phyloP scores from a whole-genome alignment of 768 basidiomycete genomes.

The Russula virescens region DNA sequence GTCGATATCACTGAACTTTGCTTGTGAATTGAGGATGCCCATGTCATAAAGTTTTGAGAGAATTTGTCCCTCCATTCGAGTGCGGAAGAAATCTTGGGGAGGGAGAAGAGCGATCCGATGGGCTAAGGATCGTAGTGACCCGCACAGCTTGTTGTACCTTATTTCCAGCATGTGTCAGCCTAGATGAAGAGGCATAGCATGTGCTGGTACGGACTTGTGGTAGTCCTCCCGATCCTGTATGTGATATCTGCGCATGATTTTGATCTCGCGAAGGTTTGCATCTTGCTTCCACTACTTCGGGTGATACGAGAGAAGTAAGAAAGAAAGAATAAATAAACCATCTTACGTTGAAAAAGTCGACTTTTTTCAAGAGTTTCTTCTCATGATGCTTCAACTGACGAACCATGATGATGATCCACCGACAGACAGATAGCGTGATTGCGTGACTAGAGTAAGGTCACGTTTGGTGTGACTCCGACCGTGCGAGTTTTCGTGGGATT shows the following conservation, averaged over 20 bases:
- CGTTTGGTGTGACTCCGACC: conserved; percentile 24
- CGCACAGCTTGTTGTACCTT: conserved; percentile 93
- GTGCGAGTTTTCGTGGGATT: conserved; percentile 25
- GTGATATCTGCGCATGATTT: conserved; percentile 93
- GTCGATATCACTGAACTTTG: conserved; percentile 91
- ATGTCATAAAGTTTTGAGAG: conserved; percentile 96
- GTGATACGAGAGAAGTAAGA: background rate
- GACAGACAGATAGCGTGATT: background rate
- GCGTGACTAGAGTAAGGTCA: conserved; percentile 11
- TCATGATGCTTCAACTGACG: conserved; percentile 95
- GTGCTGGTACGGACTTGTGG: conserved; percentile 55
- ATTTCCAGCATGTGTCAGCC: background rate
- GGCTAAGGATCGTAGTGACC: conserved; percentile 75
- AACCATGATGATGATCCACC: conserved; percentile 48
- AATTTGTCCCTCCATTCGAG: conserved; percentile 78
- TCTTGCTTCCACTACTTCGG: conserved; percentile 88
- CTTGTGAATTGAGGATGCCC: conserved; percentile 79
- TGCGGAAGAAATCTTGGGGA: conserved; percentile 80
- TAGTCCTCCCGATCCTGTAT: conserved; percentile 93
- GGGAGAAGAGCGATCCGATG: conserved; percentile 86
- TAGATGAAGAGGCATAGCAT: background rate
- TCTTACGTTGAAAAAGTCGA: conserved; percentile 87
- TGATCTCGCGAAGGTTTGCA: conserved; percentile 83
- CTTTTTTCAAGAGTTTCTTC: conserved; percentile 90
- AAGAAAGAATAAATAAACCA: background rate